phyloP scores from a whole-genome alignment of 495 filamentous ascomycete genomes.

The Baudoinia panamericana region DNA sequence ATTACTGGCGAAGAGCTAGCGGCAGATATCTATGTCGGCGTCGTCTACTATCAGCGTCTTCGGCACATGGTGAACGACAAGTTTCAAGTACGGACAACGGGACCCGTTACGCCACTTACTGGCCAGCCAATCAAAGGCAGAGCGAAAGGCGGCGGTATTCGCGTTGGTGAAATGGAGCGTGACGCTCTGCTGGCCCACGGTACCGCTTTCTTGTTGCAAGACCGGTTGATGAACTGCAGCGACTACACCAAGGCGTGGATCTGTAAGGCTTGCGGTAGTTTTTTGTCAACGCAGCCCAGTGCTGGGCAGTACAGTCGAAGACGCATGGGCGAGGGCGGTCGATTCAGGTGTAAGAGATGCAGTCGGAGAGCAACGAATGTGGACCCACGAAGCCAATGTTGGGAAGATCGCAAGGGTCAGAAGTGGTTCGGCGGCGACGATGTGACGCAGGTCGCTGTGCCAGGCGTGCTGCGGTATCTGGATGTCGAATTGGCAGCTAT shows the following conservation, averaged over 20 bases:
- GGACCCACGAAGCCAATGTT: conserved; percentile 37
- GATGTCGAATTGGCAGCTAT: conserved; percentile 92
- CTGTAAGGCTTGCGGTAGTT: conserved; percentile 74
- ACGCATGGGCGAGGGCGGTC: conserved; percentile 37
- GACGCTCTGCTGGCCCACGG: conserved; percentile 91
- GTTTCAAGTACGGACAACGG: conserved; percentile 94
- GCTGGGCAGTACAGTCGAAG: conserved; percentile 36
- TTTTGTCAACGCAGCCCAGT: conserved; percentile 67
- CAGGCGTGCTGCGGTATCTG: conserved; percentile 79
- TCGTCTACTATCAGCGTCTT: conserved; percentile 95
- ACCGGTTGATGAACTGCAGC: conserved; percentile 90
- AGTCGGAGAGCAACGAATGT: conserved; percentile 46
- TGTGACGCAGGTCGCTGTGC: conserved; percentile 81
- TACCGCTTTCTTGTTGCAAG: conserved; percentile 85
- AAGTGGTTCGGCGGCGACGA: conserved; percentile 78
- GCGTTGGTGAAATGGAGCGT: conserved; percentile 98
- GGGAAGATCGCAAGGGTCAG: conserved; percentile 79
- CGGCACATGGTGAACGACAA: conserved; percentile 99
- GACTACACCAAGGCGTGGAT: conserved; percentile 81
- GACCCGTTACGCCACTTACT: conserved; percentile 73
- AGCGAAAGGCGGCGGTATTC: conserved; percentile 91
- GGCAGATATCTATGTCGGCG: conserved; percentile 89
- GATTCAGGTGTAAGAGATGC: conserved; percentile 76
- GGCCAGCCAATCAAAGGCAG: conserved; percentile 95
- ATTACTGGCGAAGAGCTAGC: conserved; percentile 89